Base-by-base conservation (phyloP, 2,329 filamentous ascomycete species). In the Diaporthe sp. region DNA sequence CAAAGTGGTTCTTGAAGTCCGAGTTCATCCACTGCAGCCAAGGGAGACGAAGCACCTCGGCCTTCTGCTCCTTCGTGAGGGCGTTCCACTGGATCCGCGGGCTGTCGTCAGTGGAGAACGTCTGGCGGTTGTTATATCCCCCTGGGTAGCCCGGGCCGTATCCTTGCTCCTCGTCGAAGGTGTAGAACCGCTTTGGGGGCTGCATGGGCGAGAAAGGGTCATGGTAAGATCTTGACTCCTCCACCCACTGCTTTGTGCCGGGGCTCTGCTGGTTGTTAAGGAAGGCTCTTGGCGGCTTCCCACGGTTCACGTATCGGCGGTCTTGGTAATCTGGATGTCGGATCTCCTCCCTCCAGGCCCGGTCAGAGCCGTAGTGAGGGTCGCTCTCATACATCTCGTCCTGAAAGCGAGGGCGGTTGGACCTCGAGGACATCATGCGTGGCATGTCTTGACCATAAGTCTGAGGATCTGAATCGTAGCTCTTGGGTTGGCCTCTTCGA, bases 11-110 rank as follows among this genome's bases (percentile, higher is more conserved):
- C 82, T 87, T 88, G 75, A 87, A 77, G 67, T 83, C 78, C 10
- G 85, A 86, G 79, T 87, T 84, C 86, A 88, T 87, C 86, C 86
- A 87, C 44, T 85, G 81, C 4, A 83, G 85, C 80, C 85, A 82
- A 2, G 86, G 86, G 31, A 88, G 80, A 49, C 86, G 83, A 81
- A 87, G 81, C 13, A 87, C 85, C 74, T 87, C 80, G 6, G 81
- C 82, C 79, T 84, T 85, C 78, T 88, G 85, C 72, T 85, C 80
- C 1, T 80, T 78, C 8, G 81, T 84, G 57, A 87, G 77, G 49
- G 81, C 80, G 37, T 83, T 82, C 82, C 86, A 86, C 72, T 86
- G 81, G 25, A 86, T 78, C 25, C 79, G 78, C 28, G 73, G 73
- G 57, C 65, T 68, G 25, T 74, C 73, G 8, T 58, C 42, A 9